Percentiles rank a stretch among this genome's conserved stretches.
These are phyloP conservation scores for Alloteropsis semialata DNA, from an alignment of 176 grass and related monocot species.

Conservation along the genomic window DNA sequence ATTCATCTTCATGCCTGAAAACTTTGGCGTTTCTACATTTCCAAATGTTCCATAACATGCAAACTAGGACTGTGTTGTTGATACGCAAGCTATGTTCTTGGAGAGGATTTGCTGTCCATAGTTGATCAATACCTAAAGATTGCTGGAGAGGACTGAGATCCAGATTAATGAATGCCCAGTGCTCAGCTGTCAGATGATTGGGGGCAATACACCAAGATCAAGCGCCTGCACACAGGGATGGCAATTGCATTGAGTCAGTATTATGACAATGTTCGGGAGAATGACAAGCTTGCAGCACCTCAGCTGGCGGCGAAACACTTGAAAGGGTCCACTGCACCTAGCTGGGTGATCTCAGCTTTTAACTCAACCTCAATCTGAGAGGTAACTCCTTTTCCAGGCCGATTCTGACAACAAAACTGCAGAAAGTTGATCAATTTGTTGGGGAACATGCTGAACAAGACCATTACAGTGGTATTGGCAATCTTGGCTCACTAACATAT, in stretches of 20 bases:
- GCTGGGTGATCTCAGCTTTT: slow-evolving; percentile 37
- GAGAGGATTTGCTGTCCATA: too few relatives aligned
- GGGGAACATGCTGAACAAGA: slow-evolving; percentile 45
- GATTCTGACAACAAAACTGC: slow-evolving; percentile 44
- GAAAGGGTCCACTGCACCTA: slow-evolving; percentile 44
- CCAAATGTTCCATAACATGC: too few relatives aligned
- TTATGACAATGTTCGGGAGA: slow-evolving; percentile 41
- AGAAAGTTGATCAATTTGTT: slow-evolving; percentile 63
- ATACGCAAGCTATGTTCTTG: too few relatives aligned
- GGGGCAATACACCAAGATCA: slow-evolving; percentile 52
- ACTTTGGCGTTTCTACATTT: too few relatives aligned
- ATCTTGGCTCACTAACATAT: slow-evolving; percentile 20
- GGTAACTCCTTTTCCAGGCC: slow-evolving; percentile 46
- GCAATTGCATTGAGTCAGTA: slow-evolving; percentile 55
- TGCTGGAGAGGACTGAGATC: too few relatives aligned
- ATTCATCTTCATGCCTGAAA: too few relatives aligned
- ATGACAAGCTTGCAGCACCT: slow-evolving; percentile 52
- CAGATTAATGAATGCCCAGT: too few relatives aligned
- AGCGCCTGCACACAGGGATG: slow-evolving; percentile 38
- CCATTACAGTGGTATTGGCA: slow-evolving; percentile 36
- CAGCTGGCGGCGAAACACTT: slow-evolving; percentile 57
- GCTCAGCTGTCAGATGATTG: slow-evolving; percentile 48
- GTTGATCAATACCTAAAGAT: too few relatives aligned
- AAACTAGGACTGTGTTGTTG: too few relatives aligned
- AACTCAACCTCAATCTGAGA: slow-evolving; percentile 76